Percentiles rank a stretch among this genome's conserved stretches.
Evolutionary conservation across 306 rosid genomes (phyloP).

Genomic region (Rosa rugosa): DNA sequence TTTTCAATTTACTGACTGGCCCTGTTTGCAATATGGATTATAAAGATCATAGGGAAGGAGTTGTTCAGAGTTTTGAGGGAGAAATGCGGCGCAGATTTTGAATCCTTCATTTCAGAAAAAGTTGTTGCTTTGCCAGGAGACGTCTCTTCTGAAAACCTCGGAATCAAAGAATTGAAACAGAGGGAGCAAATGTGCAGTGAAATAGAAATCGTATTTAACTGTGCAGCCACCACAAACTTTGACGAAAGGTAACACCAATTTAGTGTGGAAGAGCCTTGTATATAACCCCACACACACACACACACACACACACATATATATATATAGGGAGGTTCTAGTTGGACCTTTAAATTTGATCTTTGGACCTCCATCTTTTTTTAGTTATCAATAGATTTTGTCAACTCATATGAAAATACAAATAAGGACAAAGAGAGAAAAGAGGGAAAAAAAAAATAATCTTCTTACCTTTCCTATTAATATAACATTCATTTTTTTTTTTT

Average conservation of each 20-base stretch:
- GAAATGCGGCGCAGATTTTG: constrained; percentile 9
- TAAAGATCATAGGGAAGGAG: constrained; percentile 17
- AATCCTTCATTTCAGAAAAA: constrained; percentile 28
- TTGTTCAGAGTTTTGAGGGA: constrained; percentile 9
- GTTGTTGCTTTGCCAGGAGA: constrained; percentile 27
- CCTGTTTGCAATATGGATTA: neutral
- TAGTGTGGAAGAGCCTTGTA: too few relatives aligned
- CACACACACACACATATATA: too few relatives aligned
- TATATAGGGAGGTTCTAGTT: too few relatives aligned
- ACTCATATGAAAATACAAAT: too few relatives aligned
- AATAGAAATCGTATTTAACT: constrained; percentile 28
- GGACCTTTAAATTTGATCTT: too few relatives aligned
- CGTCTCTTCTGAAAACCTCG: constrained; percentile 19
- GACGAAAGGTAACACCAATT: constrained; percentile 18
- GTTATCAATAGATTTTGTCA: too few relatives aligned
- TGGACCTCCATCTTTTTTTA: too few relatives aligned
- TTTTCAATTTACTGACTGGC: neutral
- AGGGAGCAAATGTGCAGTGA: constrained; percentile 10
- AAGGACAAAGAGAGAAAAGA: too few relatives aligned
- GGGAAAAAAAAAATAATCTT: too few relatives aligned
- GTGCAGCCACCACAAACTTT: constrained; percentile 40
- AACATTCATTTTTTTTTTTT: too few relatives aligned
- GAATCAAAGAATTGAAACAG: constrained; percentile 20
- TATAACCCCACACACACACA: too few relatives aligned
- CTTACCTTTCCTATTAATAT: too few relatives aligned